Evolutionary conservation across 768 basidiomycete species (phyloP).

Genomic region (Xerocomellus dryophilus): DNA sequence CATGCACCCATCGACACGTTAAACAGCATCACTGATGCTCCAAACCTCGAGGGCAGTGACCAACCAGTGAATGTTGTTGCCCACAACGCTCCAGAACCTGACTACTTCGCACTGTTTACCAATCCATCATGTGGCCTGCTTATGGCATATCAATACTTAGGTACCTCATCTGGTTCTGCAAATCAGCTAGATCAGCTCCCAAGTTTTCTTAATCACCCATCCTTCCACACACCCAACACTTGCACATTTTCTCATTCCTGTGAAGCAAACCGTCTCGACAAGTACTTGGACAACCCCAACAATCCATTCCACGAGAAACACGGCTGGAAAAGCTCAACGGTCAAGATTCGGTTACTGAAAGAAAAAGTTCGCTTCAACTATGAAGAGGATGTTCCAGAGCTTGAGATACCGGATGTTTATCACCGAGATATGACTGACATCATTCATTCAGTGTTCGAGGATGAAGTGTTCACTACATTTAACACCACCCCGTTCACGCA

Average conservation of each 20-base stretch:
- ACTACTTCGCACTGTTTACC: not conserved
- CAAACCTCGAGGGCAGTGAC: not conserved
- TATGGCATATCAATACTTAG: constrained; percentile 32
- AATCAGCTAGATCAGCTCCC: constrained; percentile 21
- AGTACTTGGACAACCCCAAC: not conserved
- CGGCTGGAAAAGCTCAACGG: constrained; percentile 1
- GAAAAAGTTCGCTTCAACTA: not conserved
- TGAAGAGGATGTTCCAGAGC: not conserved
- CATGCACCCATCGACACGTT: not conserved
- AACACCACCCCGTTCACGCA: not conserved
- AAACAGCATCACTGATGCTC: not conserved
- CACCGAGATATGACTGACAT: not conserved
- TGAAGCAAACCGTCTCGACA: not conserved
- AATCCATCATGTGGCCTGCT: constrained; percentile 18
- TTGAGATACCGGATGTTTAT: not conserved
- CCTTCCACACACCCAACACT: constrained; percentile 15
- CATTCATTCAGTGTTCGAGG: not conserved
- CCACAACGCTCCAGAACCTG: not conserved
- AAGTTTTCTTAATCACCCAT: constrained; percentile 18
- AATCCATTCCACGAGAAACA: not conserved
- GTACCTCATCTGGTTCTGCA: not conserved
- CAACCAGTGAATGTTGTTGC: not conserved
- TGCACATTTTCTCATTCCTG: not conserved
- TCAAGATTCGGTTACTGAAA: constrained; percentile 3
- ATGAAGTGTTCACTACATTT: not conserved